phyloP scores from a whole-genome alignment of 2,329 filamentous ascomycete species.

The Arthroderma uncinatum region DNA sequence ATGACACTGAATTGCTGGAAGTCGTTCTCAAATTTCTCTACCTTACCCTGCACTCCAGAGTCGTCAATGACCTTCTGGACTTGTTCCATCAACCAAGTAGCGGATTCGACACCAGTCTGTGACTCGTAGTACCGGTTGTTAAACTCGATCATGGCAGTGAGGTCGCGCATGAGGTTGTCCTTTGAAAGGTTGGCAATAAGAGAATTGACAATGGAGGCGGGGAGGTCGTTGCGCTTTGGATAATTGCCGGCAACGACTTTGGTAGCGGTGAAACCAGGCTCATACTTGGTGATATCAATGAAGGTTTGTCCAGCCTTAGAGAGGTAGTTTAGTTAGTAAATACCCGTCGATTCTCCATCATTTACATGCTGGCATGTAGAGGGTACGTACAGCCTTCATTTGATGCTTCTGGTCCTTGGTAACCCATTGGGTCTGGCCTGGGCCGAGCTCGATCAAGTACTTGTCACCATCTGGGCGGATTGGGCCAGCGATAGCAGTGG shows the following conservation, averaged over 20 bases:
- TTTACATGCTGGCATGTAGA: too few species aligned
- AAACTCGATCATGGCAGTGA: constrained; percentile 57
- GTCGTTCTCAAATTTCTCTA: constrained; percentile 63
- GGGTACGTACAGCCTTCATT: constrained; percentile 41
- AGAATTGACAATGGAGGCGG: constrained; percentile 48
- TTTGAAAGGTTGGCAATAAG: constrained; percentile 61
- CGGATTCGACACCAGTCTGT: constrained; percentile 60
- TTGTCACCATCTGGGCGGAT: constrained; percentile 21
- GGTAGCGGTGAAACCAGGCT: constrained; percentile 40
- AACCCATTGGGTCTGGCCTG: constrained; percentile 72
- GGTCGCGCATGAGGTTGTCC: constrained; percentile 62
- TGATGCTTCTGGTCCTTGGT: constrained; percentile 95
- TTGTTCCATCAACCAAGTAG: constrained; percentile 70
- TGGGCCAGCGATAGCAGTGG: background rate
- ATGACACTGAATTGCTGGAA: constrained; percentile 92
- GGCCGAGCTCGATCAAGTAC: constrained; percentile 71
- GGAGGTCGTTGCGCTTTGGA: constrained; percentile 51
- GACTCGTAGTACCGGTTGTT: constrained; percentile 50
- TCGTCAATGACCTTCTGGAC: constrained; percentile 61
- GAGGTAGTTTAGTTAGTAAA: background rate
- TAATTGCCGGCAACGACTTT: constrained; percentile 43
- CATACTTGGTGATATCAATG: constrained; percentile 75
- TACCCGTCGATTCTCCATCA: background rate
- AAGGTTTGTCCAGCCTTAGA: constrained; percentile 45
- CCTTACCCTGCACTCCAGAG: constrained; percentile 58